Evolutionary conservation across 2,329 filamentous ascomycete genomes (phyloP).

Genomic region (Arthrobotrys conoides): DNA sequence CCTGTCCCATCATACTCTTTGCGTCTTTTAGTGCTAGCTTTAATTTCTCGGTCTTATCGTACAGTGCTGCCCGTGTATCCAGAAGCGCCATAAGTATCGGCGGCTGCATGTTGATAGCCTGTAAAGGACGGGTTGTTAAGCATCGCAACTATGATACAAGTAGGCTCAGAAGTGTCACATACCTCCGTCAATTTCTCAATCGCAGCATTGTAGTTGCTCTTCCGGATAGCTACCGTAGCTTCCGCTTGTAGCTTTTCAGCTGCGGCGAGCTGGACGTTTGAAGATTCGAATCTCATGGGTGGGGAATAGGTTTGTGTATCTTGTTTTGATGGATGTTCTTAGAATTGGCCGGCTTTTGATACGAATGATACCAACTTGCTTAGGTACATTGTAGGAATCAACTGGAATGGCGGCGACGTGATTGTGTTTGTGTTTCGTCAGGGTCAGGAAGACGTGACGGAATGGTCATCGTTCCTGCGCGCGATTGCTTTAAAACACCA

Average conservation of each 20-base stretch:
- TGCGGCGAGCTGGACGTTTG: conserved; percentile 50
- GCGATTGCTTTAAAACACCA: conserved; percentile 23
- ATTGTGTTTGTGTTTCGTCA: conserved; percentile 14
- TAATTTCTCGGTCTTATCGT: conserved; percentile 61
- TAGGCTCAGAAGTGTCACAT: background rate
- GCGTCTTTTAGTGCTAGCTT: conserved; percentile 62
- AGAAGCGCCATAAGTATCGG: conserved; percentile 58
- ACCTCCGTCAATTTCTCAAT: conserved; percentile 62
- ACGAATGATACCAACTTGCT: background rate
- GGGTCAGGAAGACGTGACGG: conserved; percentile 39
- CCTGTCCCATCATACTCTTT: conserved; percentile 62
- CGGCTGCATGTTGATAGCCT: conserved; percentile 57
- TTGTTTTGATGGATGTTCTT: background rate
- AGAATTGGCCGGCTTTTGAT: background rate
- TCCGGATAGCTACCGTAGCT: conserved; percentile 60
- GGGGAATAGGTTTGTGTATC: background rate
- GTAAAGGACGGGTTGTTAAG: background rate
- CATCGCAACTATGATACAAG: background rate
- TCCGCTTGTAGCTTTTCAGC: conserved; percentile 61
- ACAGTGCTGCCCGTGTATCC: conserved; percentile 62
- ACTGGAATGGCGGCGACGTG: background rate
- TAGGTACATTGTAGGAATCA: too few species aligned
- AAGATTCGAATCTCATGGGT: conserved; percentile 46
- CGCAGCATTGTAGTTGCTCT: conserved; percentile 57
- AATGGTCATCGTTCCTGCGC: conserved; percentile 2